phyloP scores from a whole-genome alignment of 805 yeast species.

The Wickerhamomyces queroliae region DNA sequence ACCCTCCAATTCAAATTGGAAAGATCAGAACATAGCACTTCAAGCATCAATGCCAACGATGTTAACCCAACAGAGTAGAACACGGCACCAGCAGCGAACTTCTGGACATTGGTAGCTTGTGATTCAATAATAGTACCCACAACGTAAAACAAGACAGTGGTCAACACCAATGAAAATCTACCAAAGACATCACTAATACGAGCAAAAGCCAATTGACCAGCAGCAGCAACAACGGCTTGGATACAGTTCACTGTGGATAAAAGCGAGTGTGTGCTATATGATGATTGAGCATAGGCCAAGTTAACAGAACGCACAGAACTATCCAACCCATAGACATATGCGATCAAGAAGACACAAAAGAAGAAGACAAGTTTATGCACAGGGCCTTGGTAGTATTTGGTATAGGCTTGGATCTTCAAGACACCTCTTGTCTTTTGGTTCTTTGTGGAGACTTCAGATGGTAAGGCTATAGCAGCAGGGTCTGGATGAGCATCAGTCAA shows the following conservation, averaged over 20 bases:
- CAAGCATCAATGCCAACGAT: conserved; percentile 48
- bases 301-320: conserved; percentile 33
- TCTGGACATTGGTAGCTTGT: conserved; percentile 45
- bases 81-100: conserved; percentile 53
- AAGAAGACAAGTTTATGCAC: conserved; percentile 36
- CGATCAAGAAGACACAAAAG: conserved; percentile 44
- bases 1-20: conserved; percentile 63
- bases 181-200: conserved; percentile 53
- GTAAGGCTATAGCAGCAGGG: background rate
- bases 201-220: conserved; percentile 50
- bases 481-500: background rate
- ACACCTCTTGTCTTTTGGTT: conserved; percentile 34
- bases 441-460: conserved; percentile 1
- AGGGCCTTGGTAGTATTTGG: conserved; percentile 37
- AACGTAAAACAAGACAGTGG: conserved; percentile 43
- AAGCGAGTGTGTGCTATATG: conserved; percentile 43
- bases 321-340: conserved; percentile 59
- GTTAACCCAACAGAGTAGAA: conserved; percentile 44
- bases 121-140: conserved; percentile 54
- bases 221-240: conserved; percentile 49
- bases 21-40: conserved; percentile 54
- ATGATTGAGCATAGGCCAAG: conserved; percentile 37
- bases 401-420: conserved; percentile 47
- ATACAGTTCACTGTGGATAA: conserved; percentile 47
- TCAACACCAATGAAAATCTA: conserved; percentile 39